Base-by-base conservation (phyloP, 2,329 filamentous ascomycete genomes). In the Talaromyces funiculosus region DNA sequence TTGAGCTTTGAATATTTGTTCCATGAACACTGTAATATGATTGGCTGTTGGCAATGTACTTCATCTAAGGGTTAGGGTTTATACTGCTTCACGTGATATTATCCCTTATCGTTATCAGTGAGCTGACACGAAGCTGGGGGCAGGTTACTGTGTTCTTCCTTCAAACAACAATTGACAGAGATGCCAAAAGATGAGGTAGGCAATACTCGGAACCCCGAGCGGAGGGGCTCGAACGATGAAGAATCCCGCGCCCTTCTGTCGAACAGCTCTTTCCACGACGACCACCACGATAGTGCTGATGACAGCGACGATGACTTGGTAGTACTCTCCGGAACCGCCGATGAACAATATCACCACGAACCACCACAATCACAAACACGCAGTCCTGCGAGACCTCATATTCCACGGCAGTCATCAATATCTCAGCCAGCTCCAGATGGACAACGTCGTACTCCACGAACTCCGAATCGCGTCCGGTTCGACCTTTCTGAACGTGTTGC, bases 391-490 rank as follows among this genome's bases (percentile, higher is more conserved):
- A 54, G 57, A 53, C 57, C 45, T 20, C 55, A 67, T 61, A 40
- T 62, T 63, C 68, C 72, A 63, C 71, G 70, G 53, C 77, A 77
- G 55, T 77, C 77, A 33, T 75, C 78, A 8, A 72, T 79, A 56
- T 73, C 72, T n/a, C 71, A 71, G 18, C 71, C 73, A 29, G 63
- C 69, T n/a, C 67, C 69, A 10, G 71, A 75, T 61, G 77, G 77
- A 59, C 73, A 75, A 24, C 72, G 69, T 29, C 73, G 74, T 62
- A 82, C 84, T 37, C 83, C 87, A 18, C 74, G 86, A 60, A 89
- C 86, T 2, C 82, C 84, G 7, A 85, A 87, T 71, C 82, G 87
- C 35, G 89, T 92, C 37, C 86, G 86, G 64, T 92, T 92, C 74
- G 85, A 87, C 67, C 71, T 53, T 22, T 66, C 68, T 61, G 63